Base-by-base conservation (phyloP, 768 basidiomycete species). In the Suillus luteus region DNA sequence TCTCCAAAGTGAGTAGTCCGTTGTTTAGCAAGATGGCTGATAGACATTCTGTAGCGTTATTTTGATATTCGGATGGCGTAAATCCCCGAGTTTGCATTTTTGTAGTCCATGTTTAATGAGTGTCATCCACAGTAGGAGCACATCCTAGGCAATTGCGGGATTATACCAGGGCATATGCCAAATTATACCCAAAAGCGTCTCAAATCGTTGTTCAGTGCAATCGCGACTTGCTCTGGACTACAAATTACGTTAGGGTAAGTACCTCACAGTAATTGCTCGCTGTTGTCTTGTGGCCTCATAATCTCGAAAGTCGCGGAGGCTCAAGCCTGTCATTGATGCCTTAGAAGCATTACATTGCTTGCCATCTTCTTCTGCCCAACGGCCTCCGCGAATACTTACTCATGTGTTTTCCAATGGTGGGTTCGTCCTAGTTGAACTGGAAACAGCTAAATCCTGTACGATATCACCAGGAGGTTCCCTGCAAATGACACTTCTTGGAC, bases 331-430 rank as follows among this genome's bases (percentile, higher is more conserved):
- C 17, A 55, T 65, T 3, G 67, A 74, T 49, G 70, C 66, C n/a
- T 69, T 73, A 1, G 61, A 74, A 10, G 27, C 22, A 9, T 67
- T 75, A 2, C 67, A 67, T 19, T 73, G 72, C 51, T 40, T 75
- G 44, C 59, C 68, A 5, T 27, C 10, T 7, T 27, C 51, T 12
- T 31, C 27, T 12, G 3, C 62, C 15, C n/a, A 17, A 22, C 55
- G 59, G 1, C 64, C 63, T 24, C 64, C 72, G 37, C 69, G 71
- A 15, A 27, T 73, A 19, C 72, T 75, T 11, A 48, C 72, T 6
- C 73, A 73, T 43, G 72, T 65, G 0, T 75, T 75, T 59, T 75
- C 74, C 37, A 73, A 75, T 43, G 73, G 74, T 75, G 62, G 22
- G 43, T 19, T 35, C 5, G 2, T 40, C 64, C 19, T 37, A 4